phyloP scores from a whole-genome alignment of 805 yeast species.

The Debaryomyces tyrocola region DNA sequence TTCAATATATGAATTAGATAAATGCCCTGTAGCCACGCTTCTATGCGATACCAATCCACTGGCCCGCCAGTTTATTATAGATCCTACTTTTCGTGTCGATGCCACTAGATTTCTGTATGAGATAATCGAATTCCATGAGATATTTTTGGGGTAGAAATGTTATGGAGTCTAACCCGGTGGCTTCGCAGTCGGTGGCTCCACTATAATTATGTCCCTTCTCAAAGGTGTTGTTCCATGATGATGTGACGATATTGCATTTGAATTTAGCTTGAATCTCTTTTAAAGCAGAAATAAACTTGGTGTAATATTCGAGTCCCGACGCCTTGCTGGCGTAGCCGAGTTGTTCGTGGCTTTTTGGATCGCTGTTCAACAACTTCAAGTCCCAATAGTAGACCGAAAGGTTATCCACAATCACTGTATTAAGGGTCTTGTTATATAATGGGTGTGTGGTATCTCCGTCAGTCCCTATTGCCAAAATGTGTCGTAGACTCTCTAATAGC shows the following conservation, averaged over 20 bases:
- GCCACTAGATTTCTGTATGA: not conserved
- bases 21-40: not conserved
- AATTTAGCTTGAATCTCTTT: slow-evolving; percentile 14
- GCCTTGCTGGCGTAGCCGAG: slow-evolving; percentile 7
- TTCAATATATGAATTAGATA: not conserved
- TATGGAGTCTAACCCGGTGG: not conserved
- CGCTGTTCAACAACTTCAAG: slow-evolving; percentile 11
- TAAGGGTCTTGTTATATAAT: not conserved
- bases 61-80: not conserved
- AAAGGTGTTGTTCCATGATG: slow-evolving; percentile 25
- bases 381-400: slow-evolving; percentile 39
- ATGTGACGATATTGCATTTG: slow-evolving; percentile 27
- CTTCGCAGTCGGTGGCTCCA: not conserved
- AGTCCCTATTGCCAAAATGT: not conserved
- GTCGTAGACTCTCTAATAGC: not conserved
- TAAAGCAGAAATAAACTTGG: slow-evolving; percentile 10
- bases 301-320: slow-evolving; percentile 11
- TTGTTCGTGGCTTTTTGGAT: slow-evolving; percentile 3
- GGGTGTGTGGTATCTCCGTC: not conserved
- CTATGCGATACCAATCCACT: not conserved
- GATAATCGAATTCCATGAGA: not conserved
- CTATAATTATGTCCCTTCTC: slow-evolving; percentile 29
- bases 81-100: not conserved
- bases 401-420: slow-evolving; percentile 23
- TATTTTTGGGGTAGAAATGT: not conserved